Percentiles rank a stretch among this genome's conserved stretches.
Conservation (phyloP, 345 rosid genomes). For the Eucalyptus microcorys region DNA sequence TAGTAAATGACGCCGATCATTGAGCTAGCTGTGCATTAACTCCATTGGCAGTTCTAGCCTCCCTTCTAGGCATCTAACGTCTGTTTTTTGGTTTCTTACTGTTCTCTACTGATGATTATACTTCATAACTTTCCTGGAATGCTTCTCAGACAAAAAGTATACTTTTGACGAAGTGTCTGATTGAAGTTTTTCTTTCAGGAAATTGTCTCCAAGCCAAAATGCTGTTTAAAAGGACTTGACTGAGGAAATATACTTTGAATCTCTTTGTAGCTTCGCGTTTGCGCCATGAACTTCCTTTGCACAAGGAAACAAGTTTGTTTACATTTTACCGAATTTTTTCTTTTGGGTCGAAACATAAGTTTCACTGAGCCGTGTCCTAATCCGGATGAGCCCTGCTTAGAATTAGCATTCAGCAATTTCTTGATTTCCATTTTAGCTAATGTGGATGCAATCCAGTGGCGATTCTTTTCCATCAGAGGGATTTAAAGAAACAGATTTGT, state of each 20-base stretch:
- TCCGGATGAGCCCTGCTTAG: not conserved
- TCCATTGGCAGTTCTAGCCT: not conserved
- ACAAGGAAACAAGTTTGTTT: not conserved
- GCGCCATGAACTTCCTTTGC: not conserved
- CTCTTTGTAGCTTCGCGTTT: not conserved
- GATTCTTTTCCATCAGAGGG: not conserved
- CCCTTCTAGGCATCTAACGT: not conserved
- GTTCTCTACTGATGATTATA: not conserved
- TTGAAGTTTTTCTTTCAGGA: not conserved
- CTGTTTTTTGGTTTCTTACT: not conserved
- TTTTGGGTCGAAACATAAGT: not conserved
- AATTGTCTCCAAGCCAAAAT: not conserved
- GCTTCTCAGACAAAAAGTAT: not conserved
- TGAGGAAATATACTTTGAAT: not conserved
- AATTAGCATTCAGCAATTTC: not conserved
- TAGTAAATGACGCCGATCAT: not conserved
- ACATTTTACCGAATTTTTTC: not conserved
- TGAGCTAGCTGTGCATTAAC: not conserved
- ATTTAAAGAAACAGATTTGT: not conserved
- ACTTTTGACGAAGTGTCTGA: not conserved
- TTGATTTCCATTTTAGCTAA: not conserved
- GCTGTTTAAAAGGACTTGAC: not conserved
- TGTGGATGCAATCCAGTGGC: not conserved
- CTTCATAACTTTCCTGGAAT: not conserved
- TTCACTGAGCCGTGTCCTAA: not conserved